phyloP scores from a whole-genome alignment of 140 eudicot genomes.

The Cichorium intybus region DNA sequence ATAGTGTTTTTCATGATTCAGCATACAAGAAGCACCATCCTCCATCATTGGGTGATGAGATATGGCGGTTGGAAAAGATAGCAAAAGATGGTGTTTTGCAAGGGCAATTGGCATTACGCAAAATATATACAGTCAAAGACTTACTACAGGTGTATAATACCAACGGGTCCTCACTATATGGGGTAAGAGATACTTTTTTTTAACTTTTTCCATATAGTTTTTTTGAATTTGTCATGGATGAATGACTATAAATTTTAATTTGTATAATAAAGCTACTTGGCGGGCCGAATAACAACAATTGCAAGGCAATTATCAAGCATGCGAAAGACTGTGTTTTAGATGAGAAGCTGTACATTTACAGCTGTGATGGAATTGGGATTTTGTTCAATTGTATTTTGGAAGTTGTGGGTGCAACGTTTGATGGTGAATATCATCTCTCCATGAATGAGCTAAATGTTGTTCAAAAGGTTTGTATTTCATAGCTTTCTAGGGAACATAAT shows the following conservation, averaged over 20 bases:
- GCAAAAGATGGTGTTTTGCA: slow-evolving; percentile 64
- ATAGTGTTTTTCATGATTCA: slow-evolving; percentile 28
- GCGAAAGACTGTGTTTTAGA: slow-evolving; percentile 61
- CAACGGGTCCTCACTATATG: slow-evolving; percentile 34
- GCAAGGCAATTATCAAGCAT: slow-evolving; percentile 64
- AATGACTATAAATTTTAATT: not conserved
- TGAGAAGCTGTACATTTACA: slow-evolving; percentile 47
- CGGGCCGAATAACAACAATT: slow-evolving; percentile 54
- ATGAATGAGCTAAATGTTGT: slow-evolving; percentile 37
- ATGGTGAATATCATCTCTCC: slow-evolving; percentile 44
- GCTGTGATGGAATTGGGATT: slow-evolving; percentile 36
- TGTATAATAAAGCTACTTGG: slow-evolving; percentile 52
- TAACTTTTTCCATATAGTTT: not conserved
- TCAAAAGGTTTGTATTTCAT: slow-evolving; percentile 54
- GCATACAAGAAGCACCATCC: slow-evolving; percentile 82
- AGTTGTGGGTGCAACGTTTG: slow-evolving; percentile 68
- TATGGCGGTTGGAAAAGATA: slow-evolving; percentile 83
- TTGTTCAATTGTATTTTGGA: slow-evolving; percentile 57
- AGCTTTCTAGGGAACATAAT: too few species aligned
- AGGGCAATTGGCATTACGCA: slow-evolving; percentile 13
- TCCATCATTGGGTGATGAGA: slow-evolving; percentile 58
- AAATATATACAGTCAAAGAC: slow-evolving; percentile 51
- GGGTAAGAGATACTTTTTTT: slow-evolving; percentile 34
- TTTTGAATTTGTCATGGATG: not conserved
- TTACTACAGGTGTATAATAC: slow-evolving; percentile 45